Evolutionary conservation across 768 basidiomycete species (phyloP), one percentile per base, ranked within the genome.

Genomic region (Hericium erinaceus): DNA sequence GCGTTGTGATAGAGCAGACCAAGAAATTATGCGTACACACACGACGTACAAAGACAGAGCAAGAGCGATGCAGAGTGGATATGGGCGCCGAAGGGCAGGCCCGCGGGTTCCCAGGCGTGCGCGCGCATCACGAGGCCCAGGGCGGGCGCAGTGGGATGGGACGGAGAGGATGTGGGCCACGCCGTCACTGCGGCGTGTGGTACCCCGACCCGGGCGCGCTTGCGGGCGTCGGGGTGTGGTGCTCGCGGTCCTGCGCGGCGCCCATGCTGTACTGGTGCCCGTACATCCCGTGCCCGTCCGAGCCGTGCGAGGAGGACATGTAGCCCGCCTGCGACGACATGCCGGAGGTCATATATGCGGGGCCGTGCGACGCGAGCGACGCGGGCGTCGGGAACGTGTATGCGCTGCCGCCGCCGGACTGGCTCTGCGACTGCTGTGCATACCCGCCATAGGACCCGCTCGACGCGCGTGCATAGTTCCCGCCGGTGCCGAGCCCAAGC

Each of bases 181-280:
- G 28, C 8, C 28, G 48, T 58, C 61, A 70, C 60, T 71, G 70
- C 61, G 68, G 68, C 56, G 69, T 69, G 26, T 64, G 68, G 64
- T 69, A 71, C 18, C 70, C 69, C 37, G 69, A 68, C 2, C 70
- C 69, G 33, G 69, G 66, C 55, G 63, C 63, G 39, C 65, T 69
- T 55, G 65, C 67, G 49, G 65, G 67, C 49, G 70, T 69, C 48
- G 65, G 68, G n/a, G 61, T 58, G 38, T 55, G 52, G 40, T 57
- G 60, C 26, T 61, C 60, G 9, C 24, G 18, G 20, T 24, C 18
- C 28, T 50, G 18, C 18, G 18, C n/a, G 49, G 18, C 11, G 49
- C 40, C 28, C 52, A 54, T 20, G 37, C 9, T 55, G 51, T 57
- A 59, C 50, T 57, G 56, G 20, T 60, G 39, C 38, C 50, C 20